phyloP scores from a whole-genome alignment of 306 rosid species.

The Spatholobus suberectus region DNA sequence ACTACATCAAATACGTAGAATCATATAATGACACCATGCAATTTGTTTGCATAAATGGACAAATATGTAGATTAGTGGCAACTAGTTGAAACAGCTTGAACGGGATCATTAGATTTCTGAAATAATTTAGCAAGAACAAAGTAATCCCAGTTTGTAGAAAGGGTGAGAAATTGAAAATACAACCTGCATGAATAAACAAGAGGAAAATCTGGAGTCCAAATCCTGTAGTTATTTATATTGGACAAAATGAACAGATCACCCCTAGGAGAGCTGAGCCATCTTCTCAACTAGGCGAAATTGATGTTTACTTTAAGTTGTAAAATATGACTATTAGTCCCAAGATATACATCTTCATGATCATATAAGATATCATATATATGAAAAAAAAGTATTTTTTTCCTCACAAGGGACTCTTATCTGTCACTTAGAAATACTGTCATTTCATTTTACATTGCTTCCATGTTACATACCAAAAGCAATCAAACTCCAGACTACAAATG shows the following conservation, averaged over 20 bases:
- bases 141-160: not conserved
- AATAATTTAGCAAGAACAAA: conserved; percentile 14
- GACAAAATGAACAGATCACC: not conserved
- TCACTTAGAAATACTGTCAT: too few species aligned
- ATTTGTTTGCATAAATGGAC: not conserved
- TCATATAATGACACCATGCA: not conserved
- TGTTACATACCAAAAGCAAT: too few species aligned
- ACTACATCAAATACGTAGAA: not conserved
- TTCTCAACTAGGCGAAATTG: too few species aligned
- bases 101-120: not conserved
- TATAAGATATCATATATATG: too few species aligned
- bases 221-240: not conserved
- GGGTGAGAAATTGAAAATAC: not conserved
- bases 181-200: not conserved
- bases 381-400: too few species aligned
- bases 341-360: too few species aligned
- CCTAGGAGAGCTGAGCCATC: not conserved
- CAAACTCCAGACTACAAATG: too few species aligned
- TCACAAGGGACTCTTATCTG: too few species aligned
- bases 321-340: too few species aligned
- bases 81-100: not conserved
- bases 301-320: too few species aligned
- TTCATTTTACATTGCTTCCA: too few species aligned
- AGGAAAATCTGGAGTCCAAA: not conserved
- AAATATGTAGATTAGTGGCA: not conserved